These are phyloP conservation scores for Halteria grandinella DNA, from an alignment of 73 alveolate genomes.

Conservation along the genomic window DNA sequence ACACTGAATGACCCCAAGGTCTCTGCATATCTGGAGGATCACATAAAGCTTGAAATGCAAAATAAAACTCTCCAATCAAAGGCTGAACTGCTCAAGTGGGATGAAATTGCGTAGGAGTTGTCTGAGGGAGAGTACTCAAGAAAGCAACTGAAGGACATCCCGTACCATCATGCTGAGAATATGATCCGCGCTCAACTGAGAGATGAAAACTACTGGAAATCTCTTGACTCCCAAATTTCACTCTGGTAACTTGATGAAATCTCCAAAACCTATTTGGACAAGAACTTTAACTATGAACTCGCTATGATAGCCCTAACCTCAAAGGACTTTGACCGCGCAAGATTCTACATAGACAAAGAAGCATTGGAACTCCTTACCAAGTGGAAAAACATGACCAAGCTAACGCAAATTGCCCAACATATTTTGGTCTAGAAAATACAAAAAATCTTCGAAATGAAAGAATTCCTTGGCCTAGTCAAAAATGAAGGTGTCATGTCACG, in stretches of 20 bases:
- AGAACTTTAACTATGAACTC: constrained; percentile 63
- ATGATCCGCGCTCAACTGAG: constrained; percentile 10
- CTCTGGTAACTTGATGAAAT: constrained; percentile 67
- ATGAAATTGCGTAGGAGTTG: constrained; percentile 39
- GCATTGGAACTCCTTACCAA: constrained; percentile 39
- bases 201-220: constrained; percentile 14
- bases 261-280: constrained; percentile 78
- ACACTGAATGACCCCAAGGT: constrained; percentile 38
- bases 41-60: constrained; percentile 22
- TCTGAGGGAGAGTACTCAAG: neutral
- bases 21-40: constrained; percentile 9
- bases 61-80: constrained; percentile 28
- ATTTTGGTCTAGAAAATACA: constrained; percentile 81
- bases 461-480: constrained; percentile 76
- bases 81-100: constrained; percentile 65
- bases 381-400: constrained; percentile 84
- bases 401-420: constrained; percentile 85
- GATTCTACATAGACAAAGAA: constrained; percentile 64
- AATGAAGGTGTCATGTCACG: constrained; percentile 68
- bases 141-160: constrained; percentile 18
- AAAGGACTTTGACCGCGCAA: constrained; percentile 74
- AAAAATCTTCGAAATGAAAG: constrained; percentile 86
- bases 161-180: constrained; percentile 34
- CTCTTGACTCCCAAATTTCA: neutral
- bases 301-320: constrained; percentile 57